Percentiles rank a stretch among this genome's conserved stretches.
Conservation (phyloP, 257 asterid species). For the Solanum pennellii region DNA sequence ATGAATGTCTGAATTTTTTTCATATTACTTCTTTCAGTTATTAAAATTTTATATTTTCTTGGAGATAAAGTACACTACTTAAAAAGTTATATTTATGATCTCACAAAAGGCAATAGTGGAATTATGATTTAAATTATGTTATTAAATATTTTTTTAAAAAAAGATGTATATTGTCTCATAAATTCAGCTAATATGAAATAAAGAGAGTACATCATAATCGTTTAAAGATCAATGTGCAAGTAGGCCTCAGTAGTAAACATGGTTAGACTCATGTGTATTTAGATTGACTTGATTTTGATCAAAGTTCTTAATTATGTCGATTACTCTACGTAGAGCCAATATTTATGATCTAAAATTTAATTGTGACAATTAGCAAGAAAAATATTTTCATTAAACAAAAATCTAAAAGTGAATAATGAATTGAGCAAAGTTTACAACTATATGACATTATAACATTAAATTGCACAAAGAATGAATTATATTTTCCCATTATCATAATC, state of each 20-base stretch:
- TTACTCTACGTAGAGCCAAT: neutral
- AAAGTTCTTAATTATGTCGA: neutral
- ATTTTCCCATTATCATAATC: neutral
- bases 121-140: too few species aligned
- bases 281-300: neutral
- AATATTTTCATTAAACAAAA: neutral
- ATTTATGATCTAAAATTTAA: neutral
- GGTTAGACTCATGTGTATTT: neutral
- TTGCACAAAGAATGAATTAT: neutral
- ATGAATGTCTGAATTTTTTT: too few species aligned
- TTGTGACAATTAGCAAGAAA: neutral
- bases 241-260: neutral
- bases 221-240: neutral
- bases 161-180: too few species aligned
- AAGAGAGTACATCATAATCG: neutral
- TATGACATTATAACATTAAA: neutral
- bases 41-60: too few species aligned
- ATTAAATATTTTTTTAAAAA: too few species aligned
- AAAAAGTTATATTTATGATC: too few species aligned
- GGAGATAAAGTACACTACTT: too few species aligned
- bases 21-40: too few species aligned
- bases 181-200: too few species aligned
- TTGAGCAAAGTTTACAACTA: neutral
- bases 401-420: neutral
- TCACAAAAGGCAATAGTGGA: too few species aligned